phyloP scores from a whole-genome alignment of 352 stramenopile genomes.

The Phytopythium aichiense region DNA sequence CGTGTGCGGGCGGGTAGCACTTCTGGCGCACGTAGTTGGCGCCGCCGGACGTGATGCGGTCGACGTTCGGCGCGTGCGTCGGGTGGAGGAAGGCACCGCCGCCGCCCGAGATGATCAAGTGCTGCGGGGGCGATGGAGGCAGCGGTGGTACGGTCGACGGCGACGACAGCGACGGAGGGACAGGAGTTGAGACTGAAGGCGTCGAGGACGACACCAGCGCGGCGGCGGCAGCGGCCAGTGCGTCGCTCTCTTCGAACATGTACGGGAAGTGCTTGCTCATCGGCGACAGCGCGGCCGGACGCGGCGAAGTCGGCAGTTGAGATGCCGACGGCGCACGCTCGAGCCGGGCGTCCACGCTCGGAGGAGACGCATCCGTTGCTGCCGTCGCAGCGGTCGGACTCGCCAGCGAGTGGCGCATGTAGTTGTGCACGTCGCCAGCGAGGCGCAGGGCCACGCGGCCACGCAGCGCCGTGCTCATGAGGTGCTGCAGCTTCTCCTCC shows the following conservation, averaged over 20 bases:
- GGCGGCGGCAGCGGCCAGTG: not conserved
- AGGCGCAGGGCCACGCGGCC: constrained; percentile 73
- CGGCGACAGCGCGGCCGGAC: constrained; percentile 22
- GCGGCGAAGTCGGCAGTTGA: constrained; percentile 3
- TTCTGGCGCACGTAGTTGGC: constrained; percentile 67
- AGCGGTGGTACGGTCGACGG: not conserved
- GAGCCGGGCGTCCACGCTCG: not conserved
- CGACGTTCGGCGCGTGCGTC: constrained; percentile 70
- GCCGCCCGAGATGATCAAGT: constrained; percentile 87
- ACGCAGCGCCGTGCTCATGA: constrained; percentile 73
- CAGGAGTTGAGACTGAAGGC: not conserved
- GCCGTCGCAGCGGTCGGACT: not conserved
- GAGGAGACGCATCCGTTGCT: not conserved
- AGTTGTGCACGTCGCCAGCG: constrained; percentile 93
- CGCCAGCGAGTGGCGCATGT: constrained; percentile 83
- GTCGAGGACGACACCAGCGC: not conserved
- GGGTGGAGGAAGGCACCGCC: constrained; percentile 89
- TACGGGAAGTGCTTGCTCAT: constrained; percentile 76
- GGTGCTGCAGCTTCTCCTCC: constrained; percentile 73
- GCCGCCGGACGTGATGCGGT: constrained; percentile 58
- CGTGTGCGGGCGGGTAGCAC: constrained; percentile 80
- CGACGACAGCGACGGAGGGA: not conserved
- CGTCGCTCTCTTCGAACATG: constrained; percentile 27
- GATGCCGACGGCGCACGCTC: not conserved
- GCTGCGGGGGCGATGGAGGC: constrained; percentile 19